Evolutionary conservation across 441 rosid genomes (phyloP).

Genomic region (Capsella rubella): DNA sequence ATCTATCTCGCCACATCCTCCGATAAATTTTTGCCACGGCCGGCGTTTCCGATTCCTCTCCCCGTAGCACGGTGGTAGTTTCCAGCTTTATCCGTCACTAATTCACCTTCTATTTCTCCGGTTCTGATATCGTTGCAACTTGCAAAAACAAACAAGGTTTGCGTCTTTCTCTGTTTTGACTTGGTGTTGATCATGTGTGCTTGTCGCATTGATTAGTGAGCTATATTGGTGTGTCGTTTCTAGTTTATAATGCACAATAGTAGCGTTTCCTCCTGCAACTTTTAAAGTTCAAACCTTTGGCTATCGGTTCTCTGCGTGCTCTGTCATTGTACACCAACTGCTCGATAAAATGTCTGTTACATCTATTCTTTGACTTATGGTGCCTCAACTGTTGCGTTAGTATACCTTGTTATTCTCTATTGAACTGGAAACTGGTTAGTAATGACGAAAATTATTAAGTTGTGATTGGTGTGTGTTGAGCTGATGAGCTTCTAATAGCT

Average conservation of each 20-base stretch:
- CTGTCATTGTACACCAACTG: slow-evolving; percentile 26
- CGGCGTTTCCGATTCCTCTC: too few species aligned
- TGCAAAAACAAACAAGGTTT: too few species aligned
- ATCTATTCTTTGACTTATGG: not conserved
- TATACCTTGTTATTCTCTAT: not conserved
- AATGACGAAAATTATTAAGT: not conserved
- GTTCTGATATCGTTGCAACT: too few species aligned
- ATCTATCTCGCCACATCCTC: too few species aligned
- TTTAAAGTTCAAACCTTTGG: not conserved
- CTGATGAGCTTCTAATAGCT: not conserved
- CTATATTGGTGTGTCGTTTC: too few species aligned
- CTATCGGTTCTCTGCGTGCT: not conserved
- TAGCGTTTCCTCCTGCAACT: not conserved
- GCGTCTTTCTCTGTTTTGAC: not conserved
- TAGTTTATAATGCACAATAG: too few species aligned
- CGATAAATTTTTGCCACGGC: too few species aligned
- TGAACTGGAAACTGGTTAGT: not conserved
- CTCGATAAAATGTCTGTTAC: slow-evolving; percentile 29
- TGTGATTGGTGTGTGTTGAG: slow-evolving; percentile 24
- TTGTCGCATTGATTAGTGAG: too few species aligned
- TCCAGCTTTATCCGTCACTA: too few species aligned
- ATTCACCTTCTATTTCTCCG: too few species aligned
- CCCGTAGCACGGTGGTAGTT: too few species aligned
- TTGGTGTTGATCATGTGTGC: not conserved
- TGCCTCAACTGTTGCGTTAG: not conserved